phyloP scores from a whole-genome alignment of 2,329 filamentous ascomycete genomes.

The Claviceps sp. region DNA sequence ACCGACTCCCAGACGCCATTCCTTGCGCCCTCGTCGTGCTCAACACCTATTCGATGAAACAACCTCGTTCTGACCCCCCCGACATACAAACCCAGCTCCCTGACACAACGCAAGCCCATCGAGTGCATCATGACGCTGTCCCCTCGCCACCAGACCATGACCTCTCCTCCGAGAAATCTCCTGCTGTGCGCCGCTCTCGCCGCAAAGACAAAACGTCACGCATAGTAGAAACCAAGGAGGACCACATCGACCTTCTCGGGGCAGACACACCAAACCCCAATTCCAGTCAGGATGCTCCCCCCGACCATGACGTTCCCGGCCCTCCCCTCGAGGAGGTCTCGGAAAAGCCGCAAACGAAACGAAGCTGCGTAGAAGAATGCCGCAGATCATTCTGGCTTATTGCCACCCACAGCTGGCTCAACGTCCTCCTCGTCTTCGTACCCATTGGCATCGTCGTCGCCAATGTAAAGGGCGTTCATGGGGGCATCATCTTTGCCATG shows the following conservation, averaged over 20 bases:
- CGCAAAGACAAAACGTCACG: constrained; percentile 10
- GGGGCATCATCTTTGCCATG: constrained; percentile 55
- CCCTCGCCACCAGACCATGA: background rate
- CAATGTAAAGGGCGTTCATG: constrained; percentile 35
- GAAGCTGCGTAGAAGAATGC: constrained; percentile 33
- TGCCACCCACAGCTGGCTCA: constrained; percentile 64
- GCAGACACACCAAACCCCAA: constrained; percentile 15
- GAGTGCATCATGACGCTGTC: constrained; percentile 25
- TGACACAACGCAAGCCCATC: constrained; percentile 43
- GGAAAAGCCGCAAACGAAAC: constrained; percentile 18
- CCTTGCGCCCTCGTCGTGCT: constrained; percentile 5
- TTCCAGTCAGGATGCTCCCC: constrained; percentile 15
- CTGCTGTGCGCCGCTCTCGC: background rate
- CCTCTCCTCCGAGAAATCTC: constrained; percentile 3
- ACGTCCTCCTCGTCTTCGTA: constrained; percentile 64
- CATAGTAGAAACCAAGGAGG: constrained; percentile 32
- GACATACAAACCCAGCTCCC: constrained; percentile 43
- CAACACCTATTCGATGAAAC: constrained; percentile 45
- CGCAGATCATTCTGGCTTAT: constrained; percentile 38
- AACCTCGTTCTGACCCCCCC: constrained; percentile 39
- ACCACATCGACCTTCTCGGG: constrained; percentile 1
- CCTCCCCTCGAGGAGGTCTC: constrained; percentile 7
- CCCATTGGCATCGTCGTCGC: constrained; percentile 60
- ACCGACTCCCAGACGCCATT: background rate
- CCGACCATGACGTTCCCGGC: background rate